Evolutionary conservation across 139 green algal genomes (phyloP).

Genomic region (Micromonas commoda): DNA sequence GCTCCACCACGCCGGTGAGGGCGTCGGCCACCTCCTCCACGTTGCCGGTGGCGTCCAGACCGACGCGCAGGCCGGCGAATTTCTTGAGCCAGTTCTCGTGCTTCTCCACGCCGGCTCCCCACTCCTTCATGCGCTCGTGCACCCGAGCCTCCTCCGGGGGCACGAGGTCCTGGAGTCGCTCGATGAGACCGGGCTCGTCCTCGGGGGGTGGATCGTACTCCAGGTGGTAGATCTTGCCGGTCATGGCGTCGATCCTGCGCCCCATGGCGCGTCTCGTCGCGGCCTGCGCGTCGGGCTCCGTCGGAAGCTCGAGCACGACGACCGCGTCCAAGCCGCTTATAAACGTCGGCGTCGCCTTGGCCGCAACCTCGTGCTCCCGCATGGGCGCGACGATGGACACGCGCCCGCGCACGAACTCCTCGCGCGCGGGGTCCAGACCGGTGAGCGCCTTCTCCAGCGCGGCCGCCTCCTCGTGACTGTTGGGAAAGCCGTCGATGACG

Average conservation of each 20-base stretch:
- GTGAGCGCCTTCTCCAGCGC: constrained; percentile 67
- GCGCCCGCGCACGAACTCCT: constrained; percentile 38
- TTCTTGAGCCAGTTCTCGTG: background rate
- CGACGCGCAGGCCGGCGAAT: constrained; percentile 50
- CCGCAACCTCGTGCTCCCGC: constrained; percentile 35
- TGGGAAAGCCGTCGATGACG: constrained; percentile 66
- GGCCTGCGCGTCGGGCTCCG: constrained; percentile 27
- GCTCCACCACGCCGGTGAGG: background rate
- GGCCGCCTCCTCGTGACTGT: constrained; percentile 46
- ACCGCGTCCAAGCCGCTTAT: constrained; percentile 59
- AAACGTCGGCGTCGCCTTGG: constrained; percentile 39
- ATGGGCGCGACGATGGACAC: constrained; percentile 54
- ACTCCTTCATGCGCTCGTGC: constrained; percentile 35
- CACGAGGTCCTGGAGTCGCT: constrained; percentile 46
- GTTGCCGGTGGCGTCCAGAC: constrained; percentile 35
- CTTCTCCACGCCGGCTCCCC: background rate
- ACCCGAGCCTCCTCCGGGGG: constrained; percentile 42
- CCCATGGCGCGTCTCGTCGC: constrained; percentile 39
- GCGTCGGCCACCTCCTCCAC: background rate
- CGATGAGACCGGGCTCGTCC: constrained; percentile 47
- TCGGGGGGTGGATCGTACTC: constrained; percentile 59
- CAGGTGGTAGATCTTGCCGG: constrained; percentile 62
- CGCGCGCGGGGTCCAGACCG: constrained; percentile 57
- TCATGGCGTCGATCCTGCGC: constrained; percentile 41
- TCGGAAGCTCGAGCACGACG: constrained; percentile 42